phyloP scores from a whole-genome alignment of 164 flowering plant genomes.

The Annona squamosa region DNA sequence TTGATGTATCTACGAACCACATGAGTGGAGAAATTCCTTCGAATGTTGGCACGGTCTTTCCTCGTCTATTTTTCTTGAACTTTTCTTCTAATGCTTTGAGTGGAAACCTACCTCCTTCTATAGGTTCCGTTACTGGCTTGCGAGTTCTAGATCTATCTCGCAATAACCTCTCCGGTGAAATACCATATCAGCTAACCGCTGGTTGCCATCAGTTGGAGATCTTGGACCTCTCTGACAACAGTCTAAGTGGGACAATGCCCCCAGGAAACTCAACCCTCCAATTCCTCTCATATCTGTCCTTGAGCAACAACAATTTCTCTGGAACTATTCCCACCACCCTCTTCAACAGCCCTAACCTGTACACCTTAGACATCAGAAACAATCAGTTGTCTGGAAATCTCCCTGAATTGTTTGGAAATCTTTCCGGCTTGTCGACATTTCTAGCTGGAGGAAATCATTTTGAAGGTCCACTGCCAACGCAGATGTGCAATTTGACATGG shows the following conservation, averaged over 20 bases:
- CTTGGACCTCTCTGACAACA: constrained; percentile 7
- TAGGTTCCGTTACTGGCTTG: neutral
- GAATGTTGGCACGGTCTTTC: neutral
- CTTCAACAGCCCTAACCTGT: neutral
- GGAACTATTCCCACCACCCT: neutral
- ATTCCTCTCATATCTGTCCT: neutral
- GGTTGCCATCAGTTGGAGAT: neutral
- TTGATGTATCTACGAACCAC: neutral
- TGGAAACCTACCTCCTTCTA: constrained; percentile 4
- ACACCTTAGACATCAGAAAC: neutral
- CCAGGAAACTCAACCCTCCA: neutral
- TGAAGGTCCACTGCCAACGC: neutral
- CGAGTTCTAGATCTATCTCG: neutral
- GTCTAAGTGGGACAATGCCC: constrained; percentile 3
- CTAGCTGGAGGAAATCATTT: neutral
- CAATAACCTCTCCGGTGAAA: neutral
- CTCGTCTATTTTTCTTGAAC: neutral
- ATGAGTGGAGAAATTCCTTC: neutral
- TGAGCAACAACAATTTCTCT: constrained; percentile 3
- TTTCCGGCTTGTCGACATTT: neutral
- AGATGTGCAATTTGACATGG: neutral
- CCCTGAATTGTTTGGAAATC: neutral
- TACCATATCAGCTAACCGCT: neutral
- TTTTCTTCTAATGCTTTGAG: neutral
- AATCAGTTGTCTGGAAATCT: neutral